Percentiles rank a stretch among this genome's conserved stretches.
These are phyloP conservation scores for Butyriboletus loyo DNA, from an alignment of 768 basidiomycete species.

Conservation along the genomic window DNA sequence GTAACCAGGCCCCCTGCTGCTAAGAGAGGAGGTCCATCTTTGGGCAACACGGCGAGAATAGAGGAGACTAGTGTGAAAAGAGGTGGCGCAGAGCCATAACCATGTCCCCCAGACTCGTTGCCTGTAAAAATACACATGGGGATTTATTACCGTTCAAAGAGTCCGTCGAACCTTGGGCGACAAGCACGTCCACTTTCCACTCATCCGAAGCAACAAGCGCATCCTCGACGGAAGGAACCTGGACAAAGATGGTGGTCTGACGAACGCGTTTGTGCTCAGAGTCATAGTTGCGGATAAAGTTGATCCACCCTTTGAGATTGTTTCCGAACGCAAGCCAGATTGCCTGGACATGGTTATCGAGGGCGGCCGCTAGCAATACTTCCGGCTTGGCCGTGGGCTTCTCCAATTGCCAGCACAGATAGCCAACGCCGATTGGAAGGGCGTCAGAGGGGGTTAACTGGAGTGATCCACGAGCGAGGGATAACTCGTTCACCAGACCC, in stretches of 20 bases:
- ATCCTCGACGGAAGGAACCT: slow-evolving; percentile 58
- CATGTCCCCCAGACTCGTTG: slow-evolving; percentile 80
- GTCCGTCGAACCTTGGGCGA: slow-evolving; percentile 64
- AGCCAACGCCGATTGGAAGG: slow-evolving; percentile 70
- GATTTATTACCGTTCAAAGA: slow-evolving; percentile 1
- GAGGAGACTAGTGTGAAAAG: slow-evolving; percentile 58
- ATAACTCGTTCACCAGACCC: slow-evolving; percentile 48
- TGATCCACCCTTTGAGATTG: slow-evolving; percentile 57
- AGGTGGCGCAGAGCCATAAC: slow-evolving; percentile 52
- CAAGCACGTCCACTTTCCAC: slow-evolving; percentile 72
- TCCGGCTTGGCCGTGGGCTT: slow-evolving; percentile 37
- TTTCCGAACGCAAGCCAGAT: slow-evolving; percentile 77
- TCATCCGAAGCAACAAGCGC: slow-evolving; percentile 56
- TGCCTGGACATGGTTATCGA: slow-evolving; percentile 56
- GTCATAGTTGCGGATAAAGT: slow-evolving; percentile 56
- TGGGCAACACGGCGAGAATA: slow-evolving; percentile 44
- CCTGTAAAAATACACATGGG: slow-evolving; percentile 40
- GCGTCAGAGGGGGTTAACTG: slow-evolving; percentile 28
- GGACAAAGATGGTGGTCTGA: slow-evolving; percentile 59
- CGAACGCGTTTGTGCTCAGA: slow-evolving; percentile 35
- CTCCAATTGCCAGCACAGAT: slow-evolving; percentile 70
- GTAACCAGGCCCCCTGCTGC: slow-evolving; percentile 73
- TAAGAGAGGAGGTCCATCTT: slow-evolving; percentile 50
- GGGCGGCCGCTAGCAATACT: slow-evolving; percentile 45
- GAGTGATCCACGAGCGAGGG: slow-evolving; percentile 48